Evolutionary conservation across 345 rosid genomes (phyloP).

Genomic region (Litchi chinensis): DNA sequence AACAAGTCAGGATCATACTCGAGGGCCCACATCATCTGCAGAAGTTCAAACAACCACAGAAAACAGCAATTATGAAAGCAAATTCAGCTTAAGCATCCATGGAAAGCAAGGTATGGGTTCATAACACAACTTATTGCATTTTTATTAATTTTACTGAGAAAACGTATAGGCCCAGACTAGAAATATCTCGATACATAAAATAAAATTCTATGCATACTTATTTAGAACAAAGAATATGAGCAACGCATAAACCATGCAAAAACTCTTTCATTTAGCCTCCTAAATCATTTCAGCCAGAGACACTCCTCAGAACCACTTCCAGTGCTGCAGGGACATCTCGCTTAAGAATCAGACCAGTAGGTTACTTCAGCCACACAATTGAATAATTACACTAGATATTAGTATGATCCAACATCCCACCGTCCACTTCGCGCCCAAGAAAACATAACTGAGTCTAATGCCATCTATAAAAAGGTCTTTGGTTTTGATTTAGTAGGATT

Average conservation of each 20-base stretch:
- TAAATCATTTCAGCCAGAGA: background rate
- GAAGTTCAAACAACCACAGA: constrained; percentile 14
- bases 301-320: background rate
- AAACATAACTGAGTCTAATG: background rate
- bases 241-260: background rate
- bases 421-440: background rate
- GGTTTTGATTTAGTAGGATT: background rate
- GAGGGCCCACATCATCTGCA: constrained; percentile 99
- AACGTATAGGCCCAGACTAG: background rate
- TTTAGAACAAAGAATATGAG: background rate
- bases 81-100: background rate
- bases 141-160: background rate
- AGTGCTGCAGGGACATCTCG: background rate
- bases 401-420: background rate
- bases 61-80: constrained; percentile 4
- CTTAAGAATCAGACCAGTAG: background rate
- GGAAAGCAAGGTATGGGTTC: background rate
- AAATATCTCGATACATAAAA: background rate
- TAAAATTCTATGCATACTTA: background rate
- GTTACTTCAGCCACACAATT: background rate
- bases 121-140: background rate
- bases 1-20: constrained; percentile 91
- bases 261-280: background rate
- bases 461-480: background rate
- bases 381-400: background rate